These are phyloP conservation scores for Phyllosticta capitalensis DNA, from an alignment of 2,329 filamentous ascomycete species.

Conservation along the genomic window DNA sequence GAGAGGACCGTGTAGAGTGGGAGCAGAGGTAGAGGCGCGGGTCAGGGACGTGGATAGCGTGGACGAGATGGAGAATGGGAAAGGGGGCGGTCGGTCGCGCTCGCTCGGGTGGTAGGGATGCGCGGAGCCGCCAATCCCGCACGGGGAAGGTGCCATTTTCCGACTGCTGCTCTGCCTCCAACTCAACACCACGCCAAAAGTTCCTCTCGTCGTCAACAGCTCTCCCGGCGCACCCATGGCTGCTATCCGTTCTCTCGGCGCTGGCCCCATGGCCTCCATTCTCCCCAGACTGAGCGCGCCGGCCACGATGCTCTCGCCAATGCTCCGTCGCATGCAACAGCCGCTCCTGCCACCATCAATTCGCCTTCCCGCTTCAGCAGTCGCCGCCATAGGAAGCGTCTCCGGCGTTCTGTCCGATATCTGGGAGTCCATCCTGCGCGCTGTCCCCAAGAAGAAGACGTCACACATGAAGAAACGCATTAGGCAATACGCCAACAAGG, in stretches of 20 bases:
- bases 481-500: constrained; percentile 92
- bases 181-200: constrained; percentile 19
- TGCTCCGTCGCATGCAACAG: constrained; percentile 37
- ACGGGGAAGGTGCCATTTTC: not conserved
- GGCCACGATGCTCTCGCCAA: constrained; percentile 22
- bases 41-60: constrained; percentile 4
- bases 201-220: constrained; percentile 38
- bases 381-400: constrained; percentile 26
- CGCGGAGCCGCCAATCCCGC: not conserved
- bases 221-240: constrained; percentile 5
- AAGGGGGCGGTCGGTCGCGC: constrained; percentile 10
- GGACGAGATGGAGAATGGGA: constrained; percentile 8
- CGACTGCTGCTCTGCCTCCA: not conserved
- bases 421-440: constrained; percentile 85
- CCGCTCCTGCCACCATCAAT: constrained; percentile 48
- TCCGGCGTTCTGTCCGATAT: constrained; percentile 61
- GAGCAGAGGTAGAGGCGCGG: constrained; percentile 1
- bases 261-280: constrained; percentile 1
- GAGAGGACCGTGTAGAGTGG: constrained; percentile 12
- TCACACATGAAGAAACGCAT: constrained; percentile 92
- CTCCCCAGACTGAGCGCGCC: constrained; percentile 21
- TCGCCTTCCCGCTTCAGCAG: constrained; percentile 46
- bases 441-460: constrained; percentile 97
- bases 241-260: not conserved
- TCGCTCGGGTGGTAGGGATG: constrained; percentile 1